Conservation (phyloP, 2,329 filamentous ascomycete species). For the Fusarium keratoplasticum region DNA sequence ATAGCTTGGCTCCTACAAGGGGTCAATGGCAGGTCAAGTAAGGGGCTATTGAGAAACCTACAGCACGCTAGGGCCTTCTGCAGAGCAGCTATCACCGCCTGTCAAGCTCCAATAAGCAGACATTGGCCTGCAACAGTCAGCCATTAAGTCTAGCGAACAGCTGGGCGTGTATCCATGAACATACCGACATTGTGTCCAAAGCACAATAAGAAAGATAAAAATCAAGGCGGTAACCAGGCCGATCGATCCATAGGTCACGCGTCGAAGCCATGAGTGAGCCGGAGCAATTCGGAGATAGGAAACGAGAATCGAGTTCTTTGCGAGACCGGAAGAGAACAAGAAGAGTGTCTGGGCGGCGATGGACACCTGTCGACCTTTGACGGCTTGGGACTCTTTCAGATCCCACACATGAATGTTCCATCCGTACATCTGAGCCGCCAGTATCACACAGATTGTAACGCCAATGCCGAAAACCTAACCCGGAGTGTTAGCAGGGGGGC, state of each 20-base stretch:
- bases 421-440: conserved; percentile 51
- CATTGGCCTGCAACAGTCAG: conserved; percentile 26
- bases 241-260: conserved; percentile 46
- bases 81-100: conserved; percentile 43
- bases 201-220: conserved; percentile 48
- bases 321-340: conserved; percentile 51
- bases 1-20: conserved; percentile 46
- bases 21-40: background rate
- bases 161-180: background rate
- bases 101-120: conserved; percentile 40
- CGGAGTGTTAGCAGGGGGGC: conserved; percentile 21
- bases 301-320: conserved; percentile 55
- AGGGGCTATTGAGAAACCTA: conserved; percentile 17
- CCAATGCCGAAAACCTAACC: conserved; percentile 48
- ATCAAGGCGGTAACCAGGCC: conserved; percentile 44
- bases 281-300: conserved; percentile 56
- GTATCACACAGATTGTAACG: conserved; percentile 50
- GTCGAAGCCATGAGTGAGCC: conserved; percentile 47
- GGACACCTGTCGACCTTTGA: conserved; percentile 51
- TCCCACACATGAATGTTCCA: conserved; percentile 56
- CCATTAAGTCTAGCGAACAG: background rate
- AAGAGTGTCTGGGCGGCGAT: conserved; percentile 55
- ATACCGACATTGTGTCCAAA: conserved; percentile 54
- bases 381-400: conserved; percentile 41
- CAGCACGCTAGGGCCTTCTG: conserved; percentile 45